These are phyloP conservation scores for Nakazawaea laoshanensis DNA, from an alignment of 805 yeast genomes.

Conservation along the genomic window DNA sequence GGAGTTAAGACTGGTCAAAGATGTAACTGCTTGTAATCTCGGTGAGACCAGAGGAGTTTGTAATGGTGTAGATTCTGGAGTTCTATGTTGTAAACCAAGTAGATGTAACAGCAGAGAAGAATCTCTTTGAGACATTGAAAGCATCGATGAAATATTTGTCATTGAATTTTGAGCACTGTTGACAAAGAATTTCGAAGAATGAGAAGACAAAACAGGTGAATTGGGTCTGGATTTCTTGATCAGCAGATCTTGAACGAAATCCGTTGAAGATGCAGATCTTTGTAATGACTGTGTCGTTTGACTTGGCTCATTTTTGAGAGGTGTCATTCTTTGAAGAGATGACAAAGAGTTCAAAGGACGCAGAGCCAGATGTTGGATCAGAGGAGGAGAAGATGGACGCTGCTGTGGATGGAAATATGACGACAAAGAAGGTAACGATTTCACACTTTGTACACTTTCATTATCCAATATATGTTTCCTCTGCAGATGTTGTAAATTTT, in stretches of 20 bases:
- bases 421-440: conserved; percentile 43
- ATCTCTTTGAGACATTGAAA: conserved; percentile 12
- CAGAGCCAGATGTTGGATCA: conserved; percentile 7
- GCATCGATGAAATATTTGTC: conserved; percentile 3
- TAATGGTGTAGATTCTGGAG: conserved; percentile 24
- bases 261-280: conserved; percentile 31
- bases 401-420: conserved; percentile 28
- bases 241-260: conserved; percentile 21
- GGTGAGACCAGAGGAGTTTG: conserved; percentile 31
- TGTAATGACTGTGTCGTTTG: conserved; percentile 9
- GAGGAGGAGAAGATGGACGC: conserved; percentile 5
- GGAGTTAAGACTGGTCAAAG: not conserved
- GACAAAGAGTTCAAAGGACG: conserved; percentile 26
- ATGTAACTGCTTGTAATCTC: conserved; percentile 9
- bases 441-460: conserved; percentile 27
- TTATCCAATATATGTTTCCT: conserved; percentile 7
- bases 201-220: conserved; percentile 24
- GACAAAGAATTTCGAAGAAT: not conserved
- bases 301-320: conserved; percentile 15
- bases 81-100: conserved; percentile 17
- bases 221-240: conserved; percentile 42
- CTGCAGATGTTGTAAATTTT: conserved; percentile 26
- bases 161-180: not conserved
- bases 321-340: conserved; percentile 38
- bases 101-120: conserved; percentile 22